Evolutionary conservation across 2,329 filamentous ascomycete species (phyloP).

Genomic region (Colletotrichum caudatum): DNA sequence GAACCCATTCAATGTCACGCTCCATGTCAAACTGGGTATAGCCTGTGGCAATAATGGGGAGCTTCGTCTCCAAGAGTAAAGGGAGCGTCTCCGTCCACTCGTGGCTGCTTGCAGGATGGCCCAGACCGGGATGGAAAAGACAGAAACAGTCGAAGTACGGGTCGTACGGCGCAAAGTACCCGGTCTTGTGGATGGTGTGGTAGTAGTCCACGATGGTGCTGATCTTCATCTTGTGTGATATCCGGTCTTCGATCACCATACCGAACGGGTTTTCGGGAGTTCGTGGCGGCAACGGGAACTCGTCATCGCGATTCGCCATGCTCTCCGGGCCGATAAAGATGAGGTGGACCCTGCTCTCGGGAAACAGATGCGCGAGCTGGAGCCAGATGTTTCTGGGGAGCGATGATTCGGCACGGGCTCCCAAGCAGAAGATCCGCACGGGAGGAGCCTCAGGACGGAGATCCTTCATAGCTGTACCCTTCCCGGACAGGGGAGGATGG

Average conservation of each 20-base stretch:
- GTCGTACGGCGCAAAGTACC: slow-evolving; percentile 93
- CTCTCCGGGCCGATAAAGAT: slow-evolving; percentile 96
- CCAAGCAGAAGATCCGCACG: slow-evolving; percentile 91
- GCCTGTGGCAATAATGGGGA: slow-evolving; percentile 92
- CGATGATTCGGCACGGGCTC: slow-evolving; percentile 96
- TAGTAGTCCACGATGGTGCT: slow-evolving; percentile 98
- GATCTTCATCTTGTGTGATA: slow-evolving; percentile 93
- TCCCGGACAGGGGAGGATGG: slow-evolving; percentile 86
- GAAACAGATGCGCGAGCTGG: slow-evolving; percentile 94
- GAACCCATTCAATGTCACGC: slow-evolving; percentile 90
- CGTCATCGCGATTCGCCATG: slow-evolving; percentile 92
- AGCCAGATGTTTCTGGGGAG: slow-evolving; percentile 94
- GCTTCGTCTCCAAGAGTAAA: slow-evolving; percentile 91
- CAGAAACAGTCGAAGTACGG: slow-evolving; percentile 99
- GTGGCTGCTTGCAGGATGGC: slow-evolving; percentile 91
- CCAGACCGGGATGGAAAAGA: slow-evolving; percentile 95
- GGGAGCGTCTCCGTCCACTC: slow-evolving; percentile 96
- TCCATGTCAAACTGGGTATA: slow-evolving; percentile 97
- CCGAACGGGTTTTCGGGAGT: slow-evolving; percentile 92
- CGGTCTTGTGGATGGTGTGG: slow-evolving; percentile 92
- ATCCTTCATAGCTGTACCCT: slow-evolving; percentile 79
- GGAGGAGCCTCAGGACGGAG: slow-evolving; percentile 87
- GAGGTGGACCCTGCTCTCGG: slow-evolving; percentile 88
- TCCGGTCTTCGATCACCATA: slow-evolving; percentile 90
- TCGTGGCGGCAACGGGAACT: slow-evolving; percentile 90